Conservation (phyloP, 2,329 filamentous ascomycete species). For the Aspergillus neotritici region DNA sequence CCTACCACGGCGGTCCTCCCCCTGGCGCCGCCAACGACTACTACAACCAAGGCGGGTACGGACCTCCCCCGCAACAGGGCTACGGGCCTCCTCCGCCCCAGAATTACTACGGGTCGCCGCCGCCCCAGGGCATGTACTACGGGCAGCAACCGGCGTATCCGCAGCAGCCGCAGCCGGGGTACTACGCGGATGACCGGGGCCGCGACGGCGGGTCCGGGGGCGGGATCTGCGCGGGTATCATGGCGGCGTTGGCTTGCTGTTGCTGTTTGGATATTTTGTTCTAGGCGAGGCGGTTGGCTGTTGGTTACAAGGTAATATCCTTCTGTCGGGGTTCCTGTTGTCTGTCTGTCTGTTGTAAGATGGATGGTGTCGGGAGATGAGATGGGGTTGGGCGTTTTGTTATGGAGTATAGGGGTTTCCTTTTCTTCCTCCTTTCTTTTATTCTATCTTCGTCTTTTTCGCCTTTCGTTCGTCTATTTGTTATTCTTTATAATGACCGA, state of each 20-base stretch:
- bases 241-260: conserved; percentile 45
- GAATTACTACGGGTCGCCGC: conserved; percentile 21
- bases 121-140: conserved; percentile 23
- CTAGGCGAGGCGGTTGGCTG: conserved; percentile 12
- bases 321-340: conserved; percentile 4
- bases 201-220: conserved; percentile 24
- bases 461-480: conserved; percentile 1
- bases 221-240: conserved; percentile 43
- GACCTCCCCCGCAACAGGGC: conserved; percentile 17
- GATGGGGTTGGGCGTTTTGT: no score
- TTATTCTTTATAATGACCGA: neutral
- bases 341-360: conserved; percentile 7
- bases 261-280: conserved; percentile 47
- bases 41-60: conserved; percentile 27
- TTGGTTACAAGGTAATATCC: neutral
- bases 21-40: conserved; percentile 30
- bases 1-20: conserved; percentile 18
- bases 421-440: conserved; percentile 9
- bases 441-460: neutral
- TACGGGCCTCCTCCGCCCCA: conserved; percentile 25
- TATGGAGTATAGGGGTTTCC: conserved; percentile 1
- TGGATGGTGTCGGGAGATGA: no score
- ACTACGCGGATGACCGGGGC: conserved; percentile 32
- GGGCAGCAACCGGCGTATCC: conserved; percentile 31
- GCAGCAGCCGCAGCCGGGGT: conserved; percentile 35